A percentile compares a stretch with the other conserved stretches of the same genome.
phyloP scores from a whole-genome alignment of 176 grass and related monocot genomes.

The Aechmea fasciata region DNA sequence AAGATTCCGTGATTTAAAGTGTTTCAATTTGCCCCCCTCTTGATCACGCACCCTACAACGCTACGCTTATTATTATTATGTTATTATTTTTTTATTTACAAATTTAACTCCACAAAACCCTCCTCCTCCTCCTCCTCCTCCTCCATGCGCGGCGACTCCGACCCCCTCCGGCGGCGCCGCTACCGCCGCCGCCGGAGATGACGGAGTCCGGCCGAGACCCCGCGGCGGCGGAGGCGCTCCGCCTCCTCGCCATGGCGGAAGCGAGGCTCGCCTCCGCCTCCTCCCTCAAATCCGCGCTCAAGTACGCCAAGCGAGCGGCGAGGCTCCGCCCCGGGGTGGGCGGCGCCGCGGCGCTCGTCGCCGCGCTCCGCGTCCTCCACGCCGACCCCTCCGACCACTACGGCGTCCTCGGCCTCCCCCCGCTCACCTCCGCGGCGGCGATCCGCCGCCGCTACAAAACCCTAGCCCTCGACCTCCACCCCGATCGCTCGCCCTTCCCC shows the following conservation, averaged over 20 bases:
- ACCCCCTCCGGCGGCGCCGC: background rate
- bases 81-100: too few relatives aligned
- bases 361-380: conserved; percentile 50
- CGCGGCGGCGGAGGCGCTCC: conserved; percentile 14
- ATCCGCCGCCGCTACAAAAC: conserved; percentile 66
- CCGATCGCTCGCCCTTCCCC: conserved; percentile 7
- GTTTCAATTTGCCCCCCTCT: too few relatives aligned
- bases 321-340: conserved; percentile 28
- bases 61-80: too few relatives aligned
- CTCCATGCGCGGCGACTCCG: conserved; percentile 18
- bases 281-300: conserved; percentile 41
- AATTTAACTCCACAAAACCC: too few relatives aligned
- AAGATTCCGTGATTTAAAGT: too few relatives aligned
- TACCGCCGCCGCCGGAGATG: background rate
- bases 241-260: conserved; percentile 43
- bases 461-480: conserved; percentile 46
- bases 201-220: background rate
- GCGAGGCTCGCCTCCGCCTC: conserved; percentile 28
- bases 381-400: conserved; percentile 39
- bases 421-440: conserved; percentile 4
- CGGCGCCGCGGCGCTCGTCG: conserved; percentile 26
- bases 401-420: conserved; percentile 38
- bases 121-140: background rate
- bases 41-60: too few relatives aligned
- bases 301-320: conserved; percentile 57